Conservation (phyloP, 768 basidiomycete genomes). For the Russula lepida region DNA sequence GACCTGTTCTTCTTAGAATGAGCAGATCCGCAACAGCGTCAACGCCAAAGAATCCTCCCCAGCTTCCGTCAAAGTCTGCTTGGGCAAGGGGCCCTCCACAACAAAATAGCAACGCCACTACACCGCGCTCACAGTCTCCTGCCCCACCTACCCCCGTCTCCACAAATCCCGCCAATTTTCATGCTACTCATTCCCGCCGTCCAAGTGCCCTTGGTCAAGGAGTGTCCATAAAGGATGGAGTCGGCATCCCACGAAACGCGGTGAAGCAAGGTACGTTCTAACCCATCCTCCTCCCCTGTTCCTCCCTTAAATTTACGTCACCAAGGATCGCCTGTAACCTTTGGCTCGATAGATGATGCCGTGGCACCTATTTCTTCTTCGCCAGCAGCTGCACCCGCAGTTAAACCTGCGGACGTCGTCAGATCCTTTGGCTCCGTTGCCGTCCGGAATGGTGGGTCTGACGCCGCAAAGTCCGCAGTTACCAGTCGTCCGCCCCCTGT, state of each 20-base stretch:
- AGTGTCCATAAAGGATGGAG: slow-evolving; percentile 71
- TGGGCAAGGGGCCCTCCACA: slow-evolving; percentile 84
- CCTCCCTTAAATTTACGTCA: slow-evolving; percentile 10
- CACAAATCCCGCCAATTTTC: slow-evolving; percentile 36
- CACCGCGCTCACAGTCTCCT: slow-evolving; percentile 74
- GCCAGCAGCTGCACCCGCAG: slow-evolving; percentile 55
- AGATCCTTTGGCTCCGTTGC: slow-evolving; percentile 75
- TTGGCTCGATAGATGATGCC: slow-evolving; percentile 85
- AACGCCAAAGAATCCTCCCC: slow-evolving; percentile 62
- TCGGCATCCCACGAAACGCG: slow-evolving; percentile 59
- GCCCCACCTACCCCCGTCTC: slow-evolving; percentile 33
- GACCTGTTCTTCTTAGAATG: slow-evolving; percentile 52
- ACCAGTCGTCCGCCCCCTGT: slow-evolving; percentile 20
- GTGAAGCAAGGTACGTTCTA: slow-evolving; percentile 51
- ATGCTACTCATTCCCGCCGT: slow-evolving; percentile 59
- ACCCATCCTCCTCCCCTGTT: background rate
- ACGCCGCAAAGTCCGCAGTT: slow-evolving; percentile 16
- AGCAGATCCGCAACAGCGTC: slow-evolving; percentile 81
- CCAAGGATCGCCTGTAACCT: slow-evolving; percentile 63
- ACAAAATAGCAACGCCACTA: slow-evolving; percentile 41
- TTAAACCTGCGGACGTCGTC: slow-evolving; percentile 57
- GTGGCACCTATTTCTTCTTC: slow-evolving; percentile 73
- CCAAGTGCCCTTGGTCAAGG: slow-evolving; percentile 66
- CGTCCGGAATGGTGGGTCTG: slow-evolving; percentile 36
- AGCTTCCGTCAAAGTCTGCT: slow-evolving; percentile 75